phyloP scores from a whole-genome alignment of 2,329 filamentous ascomycete species.

The Metarhizium guizhouense region DNA sequence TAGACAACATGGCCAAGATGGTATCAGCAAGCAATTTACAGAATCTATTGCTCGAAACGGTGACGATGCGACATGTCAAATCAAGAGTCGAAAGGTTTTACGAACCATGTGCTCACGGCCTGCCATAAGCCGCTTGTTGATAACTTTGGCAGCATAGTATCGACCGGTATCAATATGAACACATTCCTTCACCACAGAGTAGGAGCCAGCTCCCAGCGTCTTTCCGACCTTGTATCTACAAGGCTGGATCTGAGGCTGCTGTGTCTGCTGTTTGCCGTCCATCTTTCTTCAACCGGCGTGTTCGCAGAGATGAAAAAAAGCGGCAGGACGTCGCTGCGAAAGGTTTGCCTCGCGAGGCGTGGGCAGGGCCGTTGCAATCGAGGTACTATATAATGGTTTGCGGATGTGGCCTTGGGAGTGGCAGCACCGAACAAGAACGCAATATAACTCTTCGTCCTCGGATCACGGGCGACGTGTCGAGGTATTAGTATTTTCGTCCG shows the following conservation, averaged over 20 bases:
- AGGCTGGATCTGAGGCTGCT: conserved; percentile 67
- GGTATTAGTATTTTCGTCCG: not conserved
- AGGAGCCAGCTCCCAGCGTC: conserved; percentile 90
- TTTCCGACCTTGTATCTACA: conserved; percentile 99
- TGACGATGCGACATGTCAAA: not conserved
- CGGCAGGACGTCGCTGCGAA: not conserved
- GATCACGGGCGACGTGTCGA: not conserved
- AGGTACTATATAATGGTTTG: not conserved
- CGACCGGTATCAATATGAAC: conserved; percentile 96
- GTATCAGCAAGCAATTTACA: not conserved
- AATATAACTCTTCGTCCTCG: not conserved
- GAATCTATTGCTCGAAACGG: not conserved
- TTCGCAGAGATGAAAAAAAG: not conserved
- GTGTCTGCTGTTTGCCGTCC: conserved; percentile 17
- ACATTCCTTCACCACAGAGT: conserved; percentile 98
- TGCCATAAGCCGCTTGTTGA: conserved; percentile 97
- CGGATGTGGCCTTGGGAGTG: not conserved
- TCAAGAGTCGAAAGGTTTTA: not conserved
- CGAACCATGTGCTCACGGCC: conserved; percentile 94
- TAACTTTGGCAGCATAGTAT: conserved; percentile 98
- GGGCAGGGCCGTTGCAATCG: not conserved
- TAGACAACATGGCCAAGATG: conserved; percentile 22
- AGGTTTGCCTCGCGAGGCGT: not conserved
- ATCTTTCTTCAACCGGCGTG: conserved; percentile 7
- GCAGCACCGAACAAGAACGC: too few species aligned